phyloP scores from a whole-genome alignment of 1,139 yeast genomes.

The Yarrowia galli region DNA sequence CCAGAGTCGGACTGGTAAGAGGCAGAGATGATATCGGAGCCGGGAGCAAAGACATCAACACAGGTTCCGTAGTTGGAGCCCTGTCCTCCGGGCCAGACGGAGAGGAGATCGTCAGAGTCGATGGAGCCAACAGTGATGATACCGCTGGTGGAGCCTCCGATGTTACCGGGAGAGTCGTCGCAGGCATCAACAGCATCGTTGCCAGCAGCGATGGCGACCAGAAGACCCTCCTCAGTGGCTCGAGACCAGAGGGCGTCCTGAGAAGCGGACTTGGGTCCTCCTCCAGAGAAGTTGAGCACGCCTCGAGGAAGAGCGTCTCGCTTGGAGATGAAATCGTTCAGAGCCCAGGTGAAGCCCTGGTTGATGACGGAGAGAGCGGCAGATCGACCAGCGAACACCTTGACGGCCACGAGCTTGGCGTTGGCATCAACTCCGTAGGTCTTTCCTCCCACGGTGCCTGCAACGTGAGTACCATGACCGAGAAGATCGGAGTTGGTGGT shows the following conservation, averaged over 20 bases:
- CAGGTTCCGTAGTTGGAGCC: constrained; percentile 47
- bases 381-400: constrained; percentile 50
- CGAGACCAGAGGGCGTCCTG: constrained; percentile 64
- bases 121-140: constrained; percentile 36
- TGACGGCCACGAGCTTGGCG: constrained; percentile 54
- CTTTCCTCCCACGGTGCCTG: constrained; percentile 56
- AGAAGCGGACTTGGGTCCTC: constrained; percentile 78
- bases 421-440: constrained; percentile 56
- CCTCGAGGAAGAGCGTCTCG: constrained; percentile 80
- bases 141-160: constrained; percentile 47
- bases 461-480: constrained; percentile 57
- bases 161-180: constrained; percentile 25
- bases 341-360: constrained; percentile 59
- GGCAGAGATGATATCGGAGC: constrained; percentile 51
- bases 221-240: constrained; percentile 50
- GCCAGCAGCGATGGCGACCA: constrained; percentile 38
- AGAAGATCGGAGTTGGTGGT: constrained; percentile 51
- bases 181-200: constrained; percentile 32
- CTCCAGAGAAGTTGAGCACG: constrained; percentile 88
- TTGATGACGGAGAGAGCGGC: constrained; percentile 50
- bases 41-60: constrained; percentile 39
- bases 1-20: constrained; percentile 86
- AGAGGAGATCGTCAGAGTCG: neutral
- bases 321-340: constrained; percentile 51
- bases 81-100: constrained; percentile 52